These are phyloP conservation scores for Xylaria sp. DNA, from an alignment of 2,329 filamentous ascomycete genomes.

Conservation along the genomic window DNA sequence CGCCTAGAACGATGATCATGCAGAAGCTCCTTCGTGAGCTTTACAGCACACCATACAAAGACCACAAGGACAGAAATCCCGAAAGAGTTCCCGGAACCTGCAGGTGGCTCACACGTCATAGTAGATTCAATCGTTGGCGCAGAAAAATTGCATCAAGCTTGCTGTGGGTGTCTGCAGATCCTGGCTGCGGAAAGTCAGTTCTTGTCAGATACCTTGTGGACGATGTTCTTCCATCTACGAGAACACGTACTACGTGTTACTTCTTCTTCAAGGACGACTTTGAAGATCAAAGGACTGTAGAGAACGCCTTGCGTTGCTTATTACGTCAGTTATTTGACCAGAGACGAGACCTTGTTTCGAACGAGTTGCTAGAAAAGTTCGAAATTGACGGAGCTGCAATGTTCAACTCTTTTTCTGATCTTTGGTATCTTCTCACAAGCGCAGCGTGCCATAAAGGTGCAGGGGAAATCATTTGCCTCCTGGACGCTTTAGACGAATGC, in stretches of 20 bases:
- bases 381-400: slow-evolving; percentile 31
- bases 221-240: slow-evolving; percentile 35
- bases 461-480: slow-evolving; percentile 23
- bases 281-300: slow-evolving; percentile 41
- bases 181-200: slow-evolving; percentile 58
- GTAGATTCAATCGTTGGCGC: neutral
- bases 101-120: neutral
- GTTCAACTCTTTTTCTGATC: slow-evolving; percentile 40
- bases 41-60: neutral
- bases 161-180: slow-evolving; percentile 44
- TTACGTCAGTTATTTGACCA: slow-evolving; percentile 52
- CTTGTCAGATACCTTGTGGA: slow-evolving; percentile 52
- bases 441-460: neutral
- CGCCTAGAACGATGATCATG: neutral
- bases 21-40: neutral
- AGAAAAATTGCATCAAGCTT: slow-evolving; percentile 19
- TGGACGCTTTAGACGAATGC: slow-evolving; percentile 28
- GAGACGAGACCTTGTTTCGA: slow-evolving; percentile 39
- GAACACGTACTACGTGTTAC: slow-evolving; percentile 48
- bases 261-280: slow-evolving; percentile 58
- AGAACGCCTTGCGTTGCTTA: slow-evolving; percentile 20
- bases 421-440: slow-evolving; percentile 32
- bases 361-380: slow-evolving; percentile 38
- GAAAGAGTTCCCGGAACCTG: neutral
- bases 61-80: neutral